phyloP scores from a whole-genome alignment of 371 early-diverging fungal species.

The Mucor indicus region DNA sequence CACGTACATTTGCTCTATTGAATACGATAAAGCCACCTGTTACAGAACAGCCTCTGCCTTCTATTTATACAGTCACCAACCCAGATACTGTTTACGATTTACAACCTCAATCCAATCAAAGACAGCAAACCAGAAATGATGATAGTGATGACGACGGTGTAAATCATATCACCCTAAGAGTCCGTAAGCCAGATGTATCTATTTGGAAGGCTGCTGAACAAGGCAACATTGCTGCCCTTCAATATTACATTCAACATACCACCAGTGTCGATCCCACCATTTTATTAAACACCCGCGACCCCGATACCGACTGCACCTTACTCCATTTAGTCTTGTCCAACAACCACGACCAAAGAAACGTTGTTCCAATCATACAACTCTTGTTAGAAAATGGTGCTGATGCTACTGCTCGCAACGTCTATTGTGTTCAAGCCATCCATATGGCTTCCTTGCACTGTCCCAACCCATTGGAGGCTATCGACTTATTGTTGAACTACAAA shows the following conservation, averaged over 20 bases:
- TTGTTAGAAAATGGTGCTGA: constrained; percentile 52
- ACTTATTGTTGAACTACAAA: constrained; percentile 23
- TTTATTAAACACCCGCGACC: constrained; percentile 50
- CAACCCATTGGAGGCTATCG: constrained; percentile 32
- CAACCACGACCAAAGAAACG: background rate
- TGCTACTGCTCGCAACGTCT: constrained; percentile 35
- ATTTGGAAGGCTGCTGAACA: constrained; percentile 30
- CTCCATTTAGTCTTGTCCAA: constrained; percentile 34
- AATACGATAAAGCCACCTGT: constrained; percentile 22
- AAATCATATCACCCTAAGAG: no score
- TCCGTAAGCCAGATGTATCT: constrained; percentile 7
- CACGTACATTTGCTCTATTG: constrained; percentile 19
- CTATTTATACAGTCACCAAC: no score
- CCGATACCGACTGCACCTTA: constrained; percentile 45
- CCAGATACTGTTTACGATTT: no score
- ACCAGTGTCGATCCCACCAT: constrained; percentile 4
- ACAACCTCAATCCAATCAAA: no score
- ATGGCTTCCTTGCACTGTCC: constrained; percentile 29
- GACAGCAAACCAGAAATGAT: no score
- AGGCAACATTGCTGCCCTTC: constrained; percentile 12
- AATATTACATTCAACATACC: constrained; percentile 7
- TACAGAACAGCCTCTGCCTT: background rate
- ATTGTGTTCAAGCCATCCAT: constrained; percentile 40
- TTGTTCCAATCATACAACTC: constrained; percentile 14
- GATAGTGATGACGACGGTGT: no score